Base-by-base conservation (phyloP, 768 basidiomycete species). In the Tricholoma matsutake region DNA sequence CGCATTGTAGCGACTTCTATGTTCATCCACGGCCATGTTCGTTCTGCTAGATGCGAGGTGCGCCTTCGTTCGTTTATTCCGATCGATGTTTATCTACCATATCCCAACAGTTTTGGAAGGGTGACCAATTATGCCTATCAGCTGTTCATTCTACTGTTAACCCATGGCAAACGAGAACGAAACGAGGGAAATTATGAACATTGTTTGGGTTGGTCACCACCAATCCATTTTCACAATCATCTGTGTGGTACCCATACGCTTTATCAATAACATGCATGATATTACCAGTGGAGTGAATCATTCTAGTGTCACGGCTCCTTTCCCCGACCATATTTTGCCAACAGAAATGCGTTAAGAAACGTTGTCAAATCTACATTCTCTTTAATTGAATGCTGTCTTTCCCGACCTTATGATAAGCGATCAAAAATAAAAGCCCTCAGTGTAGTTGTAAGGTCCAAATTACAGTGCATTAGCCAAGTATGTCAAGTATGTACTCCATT, bases 31-130 rank as follows among this genome's bases (percentile, higher is more conserved):
- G 79, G 80, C 1, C 73, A 75, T 6, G 68, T 81, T 41, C 76
- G 78, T 52, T 76, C 76, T 29, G 72, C 78, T 11, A 69, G 79
- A 60, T 79, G 77, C 57, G 81, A 83, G 71, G 81, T 81, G 47
- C 29, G 76, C 66, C 9, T 18, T 20, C 56, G 9, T 6, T 14
- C 53, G 45, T 39, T 34, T 29, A 16, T 1, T 16, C 9, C 10
- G n/a, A 18, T 14, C 10, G n/a, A 18, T 14, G 1, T 13, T 18
- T 31, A 54, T 54, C 57, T 58, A 54, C 53, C 55, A 45, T 61
- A 56, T 37, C 45, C 51, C 58, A 22, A 28, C 54, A 82, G 81
- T 69, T 83, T 5, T 81, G 79, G 77, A 71, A 72, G 22, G 72
- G 71, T 1, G 71, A 76, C 43, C 71, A 61, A n/a, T 73, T 82